Percentiles rank a stretch among this genome's conserved stretches.
Evolutionary conservation across 2,329 filamentous ascomycete species (phyloP).

Genomic region (Aspergillus pseudoviridinutans): DNA sequence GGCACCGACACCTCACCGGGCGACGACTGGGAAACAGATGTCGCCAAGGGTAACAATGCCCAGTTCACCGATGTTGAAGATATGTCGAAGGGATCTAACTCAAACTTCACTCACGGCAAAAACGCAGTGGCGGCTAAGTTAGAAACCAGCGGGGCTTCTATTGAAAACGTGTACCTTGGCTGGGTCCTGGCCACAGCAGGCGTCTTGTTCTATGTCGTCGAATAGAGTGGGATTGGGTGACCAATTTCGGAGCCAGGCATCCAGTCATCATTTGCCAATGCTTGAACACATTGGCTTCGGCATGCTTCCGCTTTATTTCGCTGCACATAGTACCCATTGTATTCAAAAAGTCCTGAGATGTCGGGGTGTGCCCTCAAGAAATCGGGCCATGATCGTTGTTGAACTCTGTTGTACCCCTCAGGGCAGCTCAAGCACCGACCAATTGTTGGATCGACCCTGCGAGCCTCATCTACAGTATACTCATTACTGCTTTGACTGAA

Average conservation of each 20-base stretch:
- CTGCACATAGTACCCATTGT: background rate
- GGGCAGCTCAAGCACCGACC: background rate
- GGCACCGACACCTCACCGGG: slow-evolving; percentile 9
- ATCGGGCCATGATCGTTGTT: background rate
- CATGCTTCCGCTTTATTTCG: background rate
- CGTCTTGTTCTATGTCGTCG: slow-evolving; percentile 10
- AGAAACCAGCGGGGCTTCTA: slow-evolving; percentile 12
- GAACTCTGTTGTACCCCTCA: background rate
- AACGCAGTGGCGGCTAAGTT: slow-evolving; percentile 10
- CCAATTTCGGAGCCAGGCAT: background rate
- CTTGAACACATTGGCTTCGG: background rate
- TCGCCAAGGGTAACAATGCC: slow-evolving; percentile 18
- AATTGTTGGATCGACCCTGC: background rate
- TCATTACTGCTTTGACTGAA: background rate
- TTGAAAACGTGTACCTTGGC: slow-evolving; percentile 8
- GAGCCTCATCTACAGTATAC: background rate
- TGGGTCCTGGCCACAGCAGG: slow-evolving; percentile 11
- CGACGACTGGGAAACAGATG: slow-evolving; percentile 3
- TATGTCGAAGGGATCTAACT: slow-evolving; percentile 4
- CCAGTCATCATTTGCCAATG: background rate
- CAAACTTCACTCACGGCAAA: slow-evolving; percentile 10
- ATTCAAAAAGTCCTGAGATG: background rate
- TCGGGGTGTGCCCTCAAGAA: background rate
- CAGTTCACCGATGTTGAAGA: slow-evolving; percentile 15
- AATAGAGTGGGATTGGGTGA: background rate